Conservation (phyloP, 1,284 basidiomycete genomes). For the Mycosarcoma mackinlayi region DNA sequence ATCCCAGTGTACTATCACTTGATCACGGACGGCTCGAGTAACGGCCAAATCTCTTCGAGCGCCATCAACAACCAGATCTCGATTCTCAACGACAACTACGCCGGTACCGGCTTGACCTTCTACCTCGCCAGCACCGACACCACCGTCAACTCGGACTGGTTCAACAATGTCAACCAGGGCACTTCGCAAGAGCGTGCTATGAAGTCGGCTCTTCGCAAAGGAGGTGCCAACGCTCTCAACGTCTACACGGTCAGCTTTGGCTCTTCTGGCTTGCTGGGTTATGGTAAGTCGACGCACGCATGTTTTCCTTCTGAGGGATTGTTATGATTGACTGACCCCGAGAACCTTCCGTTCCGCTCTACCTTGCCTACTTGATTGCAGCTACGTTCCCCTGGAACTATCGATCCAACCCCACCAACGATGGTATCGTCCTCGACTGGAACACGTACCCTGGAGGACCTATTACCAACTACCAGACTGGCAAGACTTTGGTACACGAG, state of each 20-base stretch:
- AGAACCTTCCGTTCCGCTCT: too few species aligned
- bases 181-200: constrained; percentile 71
- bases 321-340: too few species aligned
- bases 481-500: constrained; percentile 74
- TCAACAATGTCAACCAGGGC: constrained; percentile 71
- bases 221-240: constrained; percentile 71
- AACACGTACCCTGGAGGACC: constrained; percentile 70
- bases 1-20: constrained; percentile 52
- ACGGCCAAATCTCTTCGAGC: constrained; percentile 33
- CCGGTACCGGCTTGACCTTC: constrained; percentile 71
- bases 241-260: constrained; percentile 71
- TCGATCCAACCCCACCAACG: constrained; percentile 67
- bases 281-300: too few species aligned
- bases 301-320: too few species aligned
- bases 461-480: constrained; percentile 71
- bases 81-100: constrained; percentile 72
- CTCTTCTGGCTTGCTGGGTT: constrained; percentile 55
- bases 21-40: constrained; percentile 45
- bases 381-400: constrained; percentile 71
- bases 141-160: constrained; percentile 72
- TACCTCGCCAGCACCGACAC: constrained; percentile 69
- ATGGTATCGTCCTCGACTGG: constrained; percentile 35
- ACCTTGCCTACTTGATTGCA: too few species aligned
- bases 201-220: constrained; percentile 72
- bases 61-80: constrained; percentile 70